Evolutionary conservation across 1,284 basidiomycete genomes (phyloP).

Genomic region (Pisolithus thermaeus): DNA sequence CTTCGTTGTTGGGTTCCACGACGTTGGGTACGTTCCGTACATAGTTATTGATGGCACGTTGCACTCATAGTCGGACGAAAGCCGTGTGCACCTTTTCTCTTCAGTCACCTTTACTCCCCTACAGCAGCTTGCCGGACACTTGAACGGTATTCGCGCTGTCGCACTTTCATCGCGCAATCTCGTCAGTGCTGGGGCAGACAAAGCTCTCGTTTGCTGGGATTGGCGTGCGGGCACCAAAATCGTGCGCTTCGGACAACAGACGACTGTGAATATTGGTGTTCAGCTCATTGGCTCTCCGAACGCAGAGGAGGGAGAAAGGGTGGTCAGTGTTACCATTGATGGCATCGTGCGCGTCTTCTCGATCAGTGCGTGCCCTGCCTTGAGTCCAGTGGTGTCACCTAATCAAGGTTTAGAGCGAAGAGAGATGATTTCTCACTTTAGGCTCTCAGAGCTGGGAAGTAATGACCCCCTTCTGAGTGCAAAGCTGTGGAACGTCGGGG

Average conservation of each 20-base stretch:
- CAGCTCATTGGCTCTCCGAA: slow-evolving; percentile 60
- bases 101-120: slow-evolving; percentile 74
- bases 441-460: slow-evolving; percentile 73
- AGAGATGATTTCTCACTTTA: slow-evolving; percentile 91
- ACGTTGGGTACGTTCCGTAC: slow-evolving; percentile 64
- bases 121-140: slow-evolving; percentile 79
- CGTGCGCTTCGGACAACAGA: slow-evolving; percentile 88
- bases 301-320: slow-evolving; percentile 62
- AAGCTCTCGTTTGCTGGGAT: slow-evolving; percentile 90
- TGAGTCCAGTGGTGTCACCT: not conserved
- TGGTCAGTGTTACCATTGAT: slow-evolving; percentile 88
- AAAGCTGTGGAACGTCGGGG: slow-evolving; percentile 68
- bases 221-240: slow-evolving; percentile 83
- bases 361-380: slow-evolving; percentile 52
- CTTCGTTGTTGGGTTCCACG: slow-evolving; percentile 88
- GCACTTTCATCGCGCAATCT: slow-evolving; percentile 81
- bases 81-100: slow-evolving; percentile 77
- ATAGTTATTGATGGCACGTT: not conserved
- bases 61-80: slow-evolving; percentile 23
- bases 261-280: slow-evolving; percentile 86
- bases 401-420: slow-evolving; percentile 44
- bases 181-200: slow-evolving; percentile 84
- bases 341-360: slow-evolving; percentile 88
- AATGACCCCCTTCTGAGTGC: slow-evolving; percentile 58
- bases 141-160: slow-evolving; percentile 81